phyloP scores from a whole-genome alignment of 2,329 filamentous ascomycete genomes.

The Penicillium sp. region DNA sequence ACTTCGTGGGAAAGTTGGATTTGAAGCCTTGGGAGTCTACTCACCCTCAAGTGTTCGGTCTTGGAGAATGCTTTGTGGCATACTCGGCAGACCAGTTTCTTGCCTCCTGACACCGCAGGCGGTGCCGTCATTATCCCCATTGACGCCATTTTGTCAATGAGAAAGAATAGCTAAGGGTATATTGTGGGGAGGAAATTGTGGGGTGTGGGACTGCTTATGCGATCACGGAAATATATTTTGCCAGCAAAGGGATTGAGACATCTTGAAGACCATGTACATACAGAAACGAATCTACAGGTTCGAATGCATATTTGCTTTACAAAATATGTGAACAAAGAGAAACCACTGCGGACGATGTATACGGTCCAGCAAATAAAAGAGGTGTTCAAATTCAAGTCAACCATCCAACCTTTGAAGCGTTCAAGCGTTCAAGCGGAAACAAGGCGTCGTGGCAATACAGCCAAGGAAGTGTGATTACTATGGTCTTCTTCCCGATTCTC shows the following conservation, averaged over 20 bases:
- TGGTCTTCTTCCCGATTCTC: background rate
- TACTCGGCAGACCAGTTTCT: slow-evolving; percentile 36
- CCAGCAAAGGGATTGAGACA: background rate
- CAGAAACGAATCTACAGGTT: background rate
- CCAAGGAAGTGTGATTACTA: background rate
- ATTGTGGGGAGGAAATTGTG: slow-evolving; percentile 22
- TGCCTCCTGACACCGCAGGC: slow-evolving; percentile 16
- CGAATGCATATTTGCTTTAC: too few species aligned
- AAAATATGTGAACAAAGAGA: too few species aligned
- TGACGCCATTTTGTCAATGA: slow-evolving; percentile 3
- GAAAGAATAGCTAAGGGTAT: background rate
- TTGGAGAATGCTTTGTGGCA: slow-evolving; percentile 44
- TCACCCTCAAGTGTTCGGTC: slow-evolving; percentile 41
- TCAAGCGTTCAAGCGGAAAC: background rate
- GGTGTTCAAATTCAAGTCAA: background rate
- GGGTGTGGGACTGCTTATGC: slow-evolving; percentile 19
- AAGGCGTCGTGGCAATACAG: background rate
- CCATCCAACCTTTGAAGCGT: background rate
- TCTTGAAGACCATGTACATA: background rate
- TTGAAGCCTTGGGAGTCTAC: slow-evolving; percentile 1
- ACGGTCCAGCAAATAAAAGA: too few species aligned
- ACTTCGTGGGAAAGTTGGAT: slow-evolving; percentile 10
- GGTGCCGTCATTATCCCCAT: slow-evolving; percentile 11
- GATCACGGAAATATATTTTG: background rate
- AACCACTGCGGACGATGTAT: too few species aligned